These are phyloP conservation scores for Craspedostauros australis DNA, from an alignment of 108 stramenopile genomes.

Conservation along the genomic window DNA sequence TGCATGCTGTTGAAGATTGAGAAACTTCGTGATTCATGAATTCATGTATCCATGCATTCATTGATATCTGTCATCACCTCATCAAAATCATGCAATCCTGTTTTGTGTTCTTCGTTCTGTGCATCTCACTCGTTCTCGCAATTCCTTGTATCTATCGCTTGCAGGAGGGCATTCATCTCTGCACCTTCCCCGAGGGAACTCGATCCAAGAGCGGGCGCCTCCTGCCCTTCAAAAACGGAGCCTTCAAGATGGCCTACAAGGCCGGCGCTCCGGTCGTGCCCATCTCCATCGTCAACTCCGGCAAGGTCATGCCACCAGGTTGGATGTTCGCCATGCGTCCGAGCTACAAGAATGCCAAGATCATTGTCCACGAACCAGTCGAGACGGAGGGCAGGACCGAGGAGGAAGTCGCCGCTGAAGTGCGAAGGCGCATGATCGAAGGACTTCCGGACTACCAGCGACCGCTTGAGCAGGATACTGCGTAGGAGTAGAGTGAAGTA, in stretches of 20 bases:
- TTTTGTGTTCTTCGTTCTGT: neutral
- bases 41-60: no score
- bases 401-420: slow-evolving; percentile 66
- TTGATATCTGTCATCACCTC: neutral
- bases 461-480: no score
- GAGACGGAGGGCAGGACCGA: slow-evolving; percentile 73
- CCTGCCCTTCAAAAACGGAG: slow-evolving; percentile 80
- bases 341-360: slow-evolving; percentile 34
- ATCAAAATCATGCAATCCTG: neutral
- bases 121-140: no score
- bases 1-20: no score
- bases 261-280: slow-evolving; percentile 78
- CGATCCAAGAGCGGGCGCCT: slow-evolving; percentile 64
- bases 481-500: no score
- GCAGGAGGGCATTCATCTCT: slow-evolving; percentile 75
- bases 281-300: slow-evolving; percentile 62
- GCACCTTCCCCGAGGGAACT: slow-evolving; percentile 86
- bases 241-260: slow-evolving; percentile 89
- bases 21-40: no score
- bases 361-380: slow-evolving; percentile 75
- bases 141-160: no score
- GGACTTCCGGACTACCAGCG: slow-evolving; percentile 72
- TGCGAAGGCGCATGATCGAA: slow-evolving; percentile 56
- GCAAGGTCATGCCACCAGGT: slow-evolving; percentile 57
- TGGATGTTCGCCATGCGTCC: slow-evolving; percentile 80